Evolutionary conservation across 2,329 filamentous ascomycete species (phyloP), one percentile per base, ranked within the genome.

Genomic region (Diaporthe eres): DNA sequence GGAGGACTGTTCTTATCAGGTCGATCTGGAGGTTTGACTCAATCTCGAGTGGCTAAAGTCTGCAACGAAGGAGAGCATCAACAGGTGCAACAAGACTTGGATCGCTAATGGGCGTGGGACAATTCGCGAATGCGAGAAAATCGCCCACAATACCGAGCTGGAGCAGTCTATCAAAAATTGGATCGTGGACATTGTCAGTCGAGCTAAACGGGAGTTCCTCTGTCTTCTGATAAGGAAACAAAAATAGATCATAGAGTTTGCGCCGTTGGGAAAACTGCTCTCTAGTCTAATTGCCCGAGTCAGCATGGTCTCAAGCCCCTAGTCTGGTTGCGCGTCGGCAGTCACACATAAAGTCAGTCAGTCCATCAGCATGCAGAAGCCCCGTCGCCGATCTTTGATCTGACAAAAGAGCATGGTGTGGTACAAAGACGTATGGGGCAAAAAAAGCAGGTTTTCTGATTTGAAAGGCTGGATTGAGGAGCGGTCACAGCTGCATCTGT

Each of bases 281-380:
- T n/a, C 44, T 37, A 25, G 28, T 34, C 2, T 37, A 10, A 22
- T 19, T 39, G 47, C 49, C 49, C 65, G 65, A 70, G 65, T 55
- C 65, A 68, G 65, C 47, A n/a, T 39, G 31, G n/a, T 53, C 34
- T 39, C 22, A 31, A 63, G 9, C 22, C 65, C 65, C 51, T 51
- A 42, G 22, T 42, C 13, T 42, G n/a, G 49, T 70, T 70, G 65
- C 65, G 65, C 65, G 49, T 70, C 65, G 13, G 22, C 49, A 53
- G 65, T 70, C 65, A 42, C 49, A 70, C 49, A 55, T 12, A 42
- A 37, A 37, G 31, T 31, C 49, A 37, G 34, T 22, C 49, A 55
- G 34, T 42, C 49, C 65, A 28, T 39, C 34, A 55, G 49, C 34
- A 39, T 12, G 19, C 3, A 25, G 15, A 39, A 37, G 13, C 34